Evolutionary conservation across 2,329 filamentous ascomycete genomes (phyloP).

Genomic region (Trichoderma koningiopsis): DNA sequence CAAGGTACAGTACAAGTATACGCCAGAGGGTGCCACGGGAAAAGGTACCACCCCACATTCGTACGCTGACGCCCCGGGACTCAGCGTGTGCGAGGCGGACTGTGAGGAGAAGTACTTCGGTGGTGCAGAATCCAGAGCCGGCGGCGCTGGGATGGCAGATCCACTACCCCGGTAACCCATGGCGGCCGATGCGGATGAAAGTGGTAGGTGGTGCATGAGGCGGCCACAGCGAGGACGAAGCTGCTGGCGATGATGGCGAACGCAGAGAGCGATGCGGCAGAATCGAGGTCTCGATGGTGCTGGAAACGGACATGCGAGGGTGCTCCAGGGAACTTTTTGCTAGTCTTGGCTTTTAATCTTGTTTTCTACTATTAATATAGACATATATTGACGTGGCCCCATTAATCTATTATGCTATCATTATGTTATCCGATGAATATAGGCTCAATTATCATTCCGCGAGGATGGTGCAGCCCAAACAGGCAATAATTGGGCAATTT

Average conservation of each 20-base stretch:
- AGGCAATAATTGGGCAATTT: not conserved
- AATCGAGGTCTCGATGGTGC: not conserved
- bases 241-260: not conserved
- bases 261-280: not conserved
- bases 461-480: slow-evolving; percentile 2
- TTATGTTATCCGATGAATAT: not conserved
- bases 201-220: slow-evolving; percentile 17
- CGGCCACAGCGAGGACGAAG: not conserved
- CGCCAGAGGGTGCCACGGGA: not conserved
- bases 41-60: slow-evolving; percentile 23
- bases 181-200: slow-evolving; percentile 21
- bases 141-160: slow-evolving; percentile 25
- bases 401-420: not conserved
- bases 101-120: slow-evolving; percentile 20
- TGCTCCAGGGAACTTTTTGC: not conserved
- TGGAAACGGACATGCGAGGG: not conserved
- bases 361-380: not conserved
- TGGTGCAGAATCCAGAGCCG: slow-evolving; percentile 24
- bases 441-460: not conserved
- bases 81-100: not conserved
- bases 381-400: not conserved
- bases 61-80: slow-evolving; percentile 1
- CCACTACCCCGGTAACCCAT: slow-evolving; percentile 28
- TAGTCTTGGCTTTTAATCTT: not conserved
- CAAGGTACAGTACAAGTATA: not conserved